Evolutionary conservation across 495 filamentous ascomycete genomes (phyloP), one percentile per base, ranked within the genome.

Genomic region (Glutinoglossum americanum): DNA sequence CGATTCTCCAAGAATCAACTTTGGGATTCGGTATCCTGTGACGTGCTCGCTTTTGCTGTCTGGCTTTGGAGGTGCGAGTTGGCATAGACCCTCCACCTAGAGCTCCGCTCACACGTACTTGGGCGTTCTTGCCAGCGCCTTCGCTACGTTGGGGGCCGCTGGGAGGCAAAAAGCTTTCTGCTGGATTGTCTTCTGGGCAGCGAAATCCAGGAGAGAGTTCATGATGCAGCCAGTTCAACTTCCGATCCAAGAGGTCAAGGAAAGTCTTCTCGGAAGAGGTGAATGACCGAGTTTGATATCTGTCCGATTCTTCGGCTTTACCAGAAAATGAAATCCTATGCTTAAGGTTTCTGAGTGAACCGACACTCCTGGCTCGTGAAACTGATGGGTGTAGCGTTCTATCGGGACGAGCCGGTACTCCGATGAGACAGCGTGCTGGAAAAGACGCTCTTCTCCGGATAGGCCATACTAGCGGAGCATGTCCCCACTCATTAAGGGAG

Each of bases 131-230:
- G 47, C n/a, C 9, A 27, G 19, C 8, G 23, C 21, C n/a, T 1
- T 25, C 47, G 5, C 19, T 25, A 4, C 19, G 8, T 6, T 23
- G 47, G 23, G 21, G 47, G n/a, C 47, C 47, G n/a, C 25, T 21
- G n/a, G 19, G 2, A 3, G 47, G 21, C 47, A 5, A 15, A n/a
- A 33, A 55, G 33, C 53, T 39, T n/a, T 55, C 53, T 33, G 53
- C 53, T 9, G 53, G 53, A 17, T 55, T 55, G n/a, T 55, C 53
- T n/a, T 55, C 53, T 33, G 53, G 53, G n/a, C 25, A 23, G 15
- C 53, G 53, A 32, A 55, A 55, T 10, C 53, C 53, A 9, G 53
- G 28, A 13, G 53, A 55, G 53, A 55, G 53, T 25, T 55, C 53
- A 33, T 55, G 33, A n/a, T 33, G 28, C n/a, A 55, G 17, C 53